Percentiles rank a stretch among this genome's conserved stretches.
These are phyloP conservation scores for Phytophthora vignae DNA, from an alignment of 352 stramenopile species.

Conservation along the genomic window DNA sequence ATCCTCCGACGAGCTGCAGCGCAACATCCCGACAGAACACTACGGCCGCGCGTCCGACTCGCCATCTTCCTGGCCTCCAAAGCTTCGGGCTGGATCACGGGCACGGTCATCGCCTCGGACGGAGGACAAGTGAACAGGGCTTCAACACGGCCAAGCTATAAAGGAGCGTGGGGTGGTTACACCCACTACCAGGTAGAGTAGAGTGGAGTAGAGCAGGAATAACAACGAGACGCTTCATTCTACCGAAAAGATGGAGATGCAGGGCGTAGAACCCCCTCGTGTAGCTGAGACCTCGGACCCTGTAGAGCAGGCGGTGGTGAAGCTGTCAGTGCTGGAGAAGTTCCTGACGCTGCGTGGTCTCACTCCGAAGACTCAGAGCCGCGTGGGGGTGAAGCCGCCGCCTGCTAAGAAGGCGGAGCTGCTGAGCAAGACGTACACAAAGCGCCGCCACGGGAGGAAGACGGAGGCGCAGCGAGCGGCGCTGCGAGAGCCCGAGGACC, in stretches of 20 bases:
- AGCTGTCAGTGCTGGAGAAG: conserved; percentile 24
- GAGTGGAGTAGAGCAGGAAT: not conserved
- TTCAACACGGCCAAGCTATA: conserved; percentile 44
- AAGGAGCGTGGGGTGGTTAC: conserved; percentile 1
- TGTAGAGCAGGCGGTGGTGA: conserved; percentile 10
- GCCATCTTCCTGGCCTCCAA: conserved; percentile 93
- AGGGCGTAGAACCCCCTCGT: not conserved
- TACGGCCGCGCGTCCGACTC: conserved; percentile 90
- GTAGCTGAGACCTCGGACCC: not conserved
- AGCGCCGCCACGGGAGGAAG: conserved; percentile 44
- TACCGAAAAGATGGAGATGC: not conserved
- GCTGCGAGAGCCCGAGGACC: conserved; percentile 47
- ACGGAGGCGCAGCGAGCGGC: conserved; percentile 33
- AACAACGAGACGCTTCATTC: not conserved
- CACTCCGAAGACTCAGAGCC: conserved; percentile 1
- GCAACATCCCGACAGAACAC: conserved; percentile 81
- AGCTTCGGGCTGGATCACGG: conserved; percentile 93
- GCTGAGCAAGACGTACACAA: conserved; percentile 57
- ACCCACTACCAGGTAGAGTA: not conserved
- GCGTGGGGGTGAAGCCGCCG: not conserved
- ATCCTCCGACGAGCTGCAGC: conserved; percentile 66
- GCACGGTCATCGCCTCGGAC: conserved; percentile 93
- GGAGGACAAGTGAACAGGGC: conserved; percentile 79
- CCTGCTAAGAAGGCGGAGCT: conserved; percentile 8
- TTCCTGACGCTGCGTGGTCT: conserved; percentile 25